phyloP scores from a whole-genome alignment of 116 monocot genomes.

The Dioscorea cayenensis region DNA sequence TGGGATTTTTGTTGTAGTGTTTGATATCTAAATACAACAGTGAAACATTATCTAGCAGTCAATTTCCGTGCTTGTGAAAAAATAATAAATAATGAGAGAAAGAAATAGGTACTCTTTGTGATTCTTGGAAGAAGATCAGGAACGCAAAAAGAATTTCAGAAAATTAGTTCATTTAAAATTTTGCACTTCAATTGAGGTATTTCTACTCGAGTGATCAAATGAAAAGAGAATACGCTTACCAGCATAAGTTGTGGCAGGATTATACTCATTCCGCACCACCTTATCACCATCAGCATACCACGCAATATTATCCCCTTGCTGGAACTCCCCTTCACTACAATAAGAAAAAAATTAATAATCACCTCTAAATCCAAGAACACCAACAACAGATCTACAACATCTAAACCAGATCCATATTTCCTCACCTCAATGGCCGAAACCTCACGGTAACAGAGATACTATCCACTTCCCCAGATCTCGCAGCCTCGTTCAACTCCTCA shows the following conservation, averaged over 20 bases:
- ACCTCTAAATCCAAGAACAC: constrained; percentile 5
- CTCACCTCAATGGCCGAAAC: constrained; percentile 86
- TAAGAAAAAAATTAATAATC: too few species aligned
- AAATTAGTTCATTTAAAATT: background rate
- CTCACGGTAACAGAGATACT: constrained; percentile 91
- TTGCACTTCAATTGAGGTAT: background rate
- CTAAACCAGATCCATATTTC: constrained; percentile 19
- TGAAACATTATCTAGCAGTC: too few species aligned
- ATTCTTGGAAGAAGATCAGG: background rate
- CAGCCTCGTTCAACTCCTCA: constrained; percentile 24
- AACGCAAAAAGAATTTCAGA: too few species aligned
- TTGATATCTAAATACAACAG: too few species aligned
- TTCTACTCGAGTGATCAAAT: background rate
- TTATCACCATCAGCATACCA: constrained; percentile 97
- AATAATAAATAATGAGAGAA: background rate
- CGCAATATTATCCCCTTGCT: constrained; percentile 91
- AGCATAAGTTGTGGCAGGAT: constrained; percentile 83
- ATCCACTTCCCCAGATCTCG: constrained; percentile 67
- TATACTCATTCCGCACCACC: constrained; percentile 77
- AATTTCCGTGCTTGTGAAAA: too few species aligned
- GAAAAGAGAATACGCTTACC: constrained; percentile 31
- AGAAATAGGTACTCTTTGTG: background rate
- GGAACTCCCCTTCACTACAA: constrained; percentile 87
- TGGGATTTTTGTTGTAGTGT: too few species aligned
- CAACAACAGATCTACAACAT: constrained; percentile 21